Percentiles rank a stretch among this genome's conserved stretches.
Evolutionary conservation across 1,139 yeast genomes (phyloP).

Genomic region (Sugiyamaella japonica): DNA sequence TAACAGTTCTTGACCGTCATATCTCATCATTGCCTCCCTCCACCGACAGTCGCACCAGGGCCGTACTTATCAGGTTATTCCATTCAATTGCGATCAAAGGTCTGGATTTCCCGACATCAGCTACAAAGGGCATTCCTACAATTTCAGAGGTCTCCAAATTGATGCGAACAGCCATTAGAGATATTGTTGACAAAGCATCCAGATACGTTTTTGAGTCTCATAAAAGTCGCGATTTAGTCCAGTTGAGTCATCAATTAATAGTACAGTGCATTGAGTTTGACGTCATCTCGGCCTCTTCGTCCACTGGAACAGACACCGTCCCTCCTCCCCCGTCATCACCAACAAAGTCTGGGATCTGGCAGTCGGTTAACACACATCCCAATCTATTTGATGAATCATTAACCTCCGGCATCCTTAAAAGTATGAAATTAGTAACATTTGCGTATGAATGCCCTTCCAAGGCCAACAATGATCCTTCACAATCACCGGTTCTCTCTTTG

Average conservation of each 20-base stretch:
- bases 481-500: neutral
- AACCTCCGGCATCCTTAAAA: neutral
- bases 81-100: slow-evolving; percentile 7
- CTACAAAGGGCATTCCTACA: neutral
- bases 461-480: slow-evolving; percentile 2
- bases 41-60: neutral
- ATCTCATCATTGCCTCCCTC: neutral
- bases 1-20: slow-evolving; percentile 11
- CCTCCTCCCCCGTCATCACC: neutral
- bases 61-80: neutral
- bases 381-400: slow-evolving; percentile 3
- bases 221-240: neutral
- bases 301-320: neutral
- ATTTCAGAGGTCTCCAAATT: slow-evolving; percentile 12
- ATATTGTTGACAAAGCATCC: slow-evolving; percentile 7
- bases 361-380: slow-evolving; percentile 2
- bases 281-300: slow-evolving; percentile 6
- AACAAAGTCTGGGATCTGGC: neutral
- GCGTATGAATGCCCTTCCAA: slow-evolving; percentile 2
- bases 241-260: neutral
- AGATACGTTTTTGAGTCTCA: slow-evolving; percentile 5
- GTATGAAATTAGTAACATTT: slow-evolving; percentile 9
- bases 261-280: slow-evolving; percentile 12
- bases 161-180: slow-evolving; percentile 5
- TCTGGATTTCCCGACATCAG: slow-evolving; percentile 7